phyloP scores from a whole-genome alignment of 768 basidiomycete species.

The Termitomyces sp. region DNA sequence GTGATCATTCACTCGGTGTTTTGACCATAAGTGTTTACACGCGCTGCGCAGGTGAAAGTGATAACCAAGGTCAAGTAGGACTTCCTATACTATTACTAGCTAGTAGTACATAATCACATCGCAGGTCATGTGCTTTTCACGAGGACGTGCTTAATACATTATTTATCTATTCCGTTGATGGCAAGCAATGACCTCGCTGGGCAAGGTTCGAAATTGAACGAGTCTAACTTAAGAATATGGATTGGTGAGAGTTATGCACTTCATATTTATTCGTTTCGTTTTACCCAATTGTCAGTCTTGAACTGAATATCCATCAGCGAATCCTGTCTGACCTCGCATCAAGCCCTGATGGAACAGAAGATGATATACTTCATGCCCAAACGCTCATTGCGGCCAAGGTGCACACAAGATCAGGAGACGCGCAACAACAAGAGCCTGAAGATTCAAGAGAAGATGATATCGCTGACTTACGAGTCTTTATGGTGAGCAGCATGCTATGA shows the following conservation, averaged over 20 bases:
- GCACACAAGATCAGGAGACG: constrained; percentile 33
- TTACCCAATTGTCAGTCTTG: constrained; percentile 43
- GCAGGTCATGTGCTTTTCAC: neutral
- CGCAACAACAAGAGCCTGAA: constrained; percentile 23
- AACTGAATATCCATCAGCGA: constrained; percentile 72
- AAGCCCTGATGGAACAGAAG: constrained; percentile 43
- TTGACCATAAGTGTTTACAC: neutral
- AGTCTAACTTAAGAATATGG: constrained; percentile 27
- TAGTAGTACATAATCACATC: no score
- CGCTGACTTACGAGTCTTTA: constrained; percentile 38
- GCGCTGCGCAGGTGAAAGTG: neutral
- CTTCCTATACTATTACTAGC: no score
- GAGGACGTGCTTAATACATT: neutral
- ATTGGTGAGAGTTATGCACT: constrained; percentile 35
- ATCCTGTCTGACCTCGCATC: constrained; percentile 72
- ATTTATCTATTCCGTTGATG: neutral
- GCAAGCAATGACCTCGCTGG: neutral
- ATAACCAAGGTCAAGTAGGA: neutral
- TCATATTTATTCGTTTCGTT: neutral
- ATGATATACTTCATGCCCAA: constrained; percentile 43
- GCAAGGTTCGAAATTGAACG: neutral
- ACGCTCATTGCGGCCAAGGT: constrained; percentile 60
- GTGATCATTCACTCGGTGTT: neutral
- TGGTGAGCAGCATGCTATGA: constrained; percentile 9
- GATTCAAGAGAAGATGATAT: constrained; percentile 20